Evolutionary conservation across 805 yeast species (phyloP).

Genomic region (Zygotorulaspora florentina): DNA sequence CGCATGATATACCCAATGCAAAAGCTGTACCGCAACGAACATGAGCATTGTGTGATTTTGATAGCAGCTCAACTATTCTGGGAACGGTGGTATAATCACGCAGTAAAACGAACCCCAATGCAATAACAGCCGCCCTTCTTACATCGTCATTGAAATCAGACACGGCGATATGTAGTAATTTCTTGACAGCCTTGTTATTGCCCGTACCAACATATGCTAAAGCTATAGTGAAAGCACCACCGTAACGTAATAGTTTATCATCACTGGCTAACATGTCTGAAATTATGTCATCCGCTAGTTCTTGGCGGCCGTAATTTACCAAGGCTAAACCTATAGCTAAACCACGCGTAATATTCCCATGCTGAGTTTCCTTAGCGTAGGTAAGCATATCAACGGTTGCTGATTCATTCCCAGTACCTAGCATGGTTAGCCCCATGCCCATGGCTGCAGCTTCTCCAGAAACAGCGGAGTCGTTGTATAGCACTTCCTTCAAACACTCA

Average conservation of each 20-base stretch:
- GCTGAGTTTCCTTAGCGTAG: conserved; percentile 93
- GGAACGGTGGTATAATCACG: conserved; percentile 93
- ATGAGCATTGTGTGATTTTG: conserved; percentile 95
- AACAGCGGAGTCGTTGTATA: conserved; percentile 86
- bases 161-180: conserved; percentile 86
- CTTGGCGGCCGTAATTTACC: conserved; percentile 81
- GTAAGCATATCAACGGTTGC: conserved; percentile 77
- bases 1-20: conserved; percentile 96
- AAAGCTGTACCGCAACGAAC: conserved; percentile 97
- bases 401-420: conserved; percentile 75
- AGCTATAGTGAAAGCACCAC: conserved; percentile 92
- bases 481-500: conserved; percentile 75
- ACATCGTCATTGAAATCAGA: conserved; percentile 96
- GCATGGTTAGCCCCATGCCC: conserved; percentile 93
- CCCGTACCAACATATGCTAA: conserved; percentile 97
- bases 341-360: conserved; percentile 93
- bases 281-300: conserved; percentile 66
- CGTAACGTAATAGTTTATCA: conserved; percentile 83
- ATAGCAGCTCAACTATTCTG: conserved; percentile 83
- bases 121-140: conserved; percentile 91
- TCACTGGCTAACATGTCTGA: conserved; percentile 66
- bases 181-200: conserved; percentile 78
- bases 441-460: conserved; percentile 96
- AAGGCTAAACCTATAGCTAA: conserved; percentile 85
- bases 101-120: conserved; percentile 84